phyloP scores from a whole-genome alignment of 257 asterid species.

The Linderniella brevidens region DNA sequence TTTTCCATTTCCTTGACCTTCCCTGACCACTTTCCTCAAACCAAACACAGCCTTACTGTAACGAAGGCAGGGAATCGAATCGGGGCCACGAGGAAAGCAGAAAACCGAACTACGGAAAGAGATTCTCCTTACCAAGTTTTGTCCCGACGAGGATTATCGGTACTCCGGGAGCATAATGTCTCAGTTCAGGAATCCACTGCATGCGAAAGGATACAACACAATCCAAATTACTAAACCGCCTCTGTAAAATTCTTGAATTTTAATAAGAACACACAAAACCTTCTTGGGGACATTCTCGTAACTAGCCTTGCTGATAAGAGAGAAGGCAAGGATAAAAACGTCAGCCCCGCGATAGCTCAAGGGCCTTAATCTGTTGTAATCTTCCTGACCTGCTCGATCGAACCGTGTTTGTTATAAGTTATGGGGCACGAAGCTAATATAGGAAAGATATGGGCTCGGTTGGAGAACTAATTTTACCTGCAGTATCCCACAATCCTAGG shows the following conservation, averaged over 20 bases:
- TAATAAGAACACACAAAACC: constrained; percentile 11
- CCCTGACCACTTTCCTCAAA: too few relatives aligned
- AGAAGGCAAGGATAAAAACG: too few relatives aligned
- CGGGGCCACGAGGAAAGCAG: background rate
- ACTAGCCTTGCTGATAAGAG: constrained; percentile 45
- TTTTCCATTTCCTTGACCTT: too few relatives aligned
- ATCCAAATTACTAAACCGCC: constrained; percentile 1
- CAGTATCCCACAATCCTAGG: constrained; percentile 47
- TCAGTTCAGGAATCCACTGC: constrained; percentile 63
- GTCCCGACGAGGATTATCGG: constrained; percentile 61
- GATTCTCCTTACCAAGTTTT: constrained; percentile 37
- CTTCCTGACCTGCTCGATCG: constrained; percentile 32
- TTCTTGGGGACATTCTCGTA: constrained; percentile 34
- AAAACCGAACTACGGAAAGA: background rate
- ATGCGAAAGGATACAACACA: background rate
- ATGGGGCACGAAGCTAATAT: background rate
- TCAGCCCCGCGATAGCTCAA: too few relatives aligned
- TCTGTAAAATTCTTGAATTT: background rate
- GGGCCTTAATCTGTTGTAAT: constrained; percentile 37
- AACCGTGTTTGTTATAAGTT: background rate
- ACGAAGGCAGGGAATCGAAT: background rate
- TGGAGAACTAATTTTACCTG: constrained; percentile 20
- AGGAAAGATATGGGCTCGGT: background rate
- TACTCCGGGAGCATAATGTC: constrained; percentile 52
- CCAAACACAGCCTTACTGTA: background rate